These are phyloP conservation scores for Rhodofomes roseus DNA, from an alignment of 1,284 basidiomycete genomes.

Conservation along the genomic window DNA sequence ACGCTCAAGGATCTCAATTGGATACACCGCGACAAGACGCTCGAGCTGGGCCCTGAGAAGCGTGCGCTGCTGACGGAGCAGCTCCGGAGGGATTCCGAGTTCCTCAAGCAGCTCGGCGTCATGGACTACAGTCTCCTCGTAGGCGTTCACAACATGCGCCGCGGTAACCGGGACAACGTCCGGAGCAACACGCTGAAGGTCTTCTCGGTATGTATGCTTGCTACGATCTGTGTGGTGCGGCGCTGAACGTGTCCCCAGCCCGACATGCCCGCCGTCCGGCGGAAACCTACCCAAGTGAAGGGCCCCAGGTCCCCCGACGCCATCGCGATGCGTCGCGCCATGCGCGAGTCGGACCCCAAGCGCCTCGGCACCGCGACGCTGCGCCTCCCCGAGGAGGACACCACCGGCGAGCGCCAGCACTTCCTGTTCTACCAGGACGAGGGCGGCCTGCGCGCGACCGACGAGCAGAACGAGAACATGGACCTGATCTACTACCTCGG, in stretches of 20 bases:
- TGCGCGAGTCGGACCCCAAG: constrained; percentile 82
- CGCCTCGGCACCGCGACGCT: constrained; percentile 57
- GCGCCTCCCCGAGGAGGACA: constrained; percentile 67
- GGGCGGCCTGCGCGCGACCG: constrained; percentile 87
- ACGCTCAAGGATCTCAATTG: constrained; percentile 97
- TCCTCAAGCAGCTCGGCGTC: constrained; percentile 80
- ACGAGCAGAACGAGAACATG: constrained; percentile 74
- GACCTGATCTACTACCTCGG: constrained; percentile 92
- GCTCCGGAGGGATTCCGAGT: constrained; percentile 80
- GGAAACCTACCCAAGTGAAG: constrained; percentile 56
- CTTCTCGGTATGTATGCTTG: constrained; percentile 67
- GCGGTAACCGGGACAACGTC: constrained; percentile 90
- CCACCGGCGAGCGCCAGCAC: constrained; percentile 68
- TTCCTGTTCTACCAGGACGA: constrained; percentile 98
- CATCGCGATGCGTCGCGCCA: constrained; percentile 79
- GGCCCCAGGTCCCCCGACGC: constrained; percentile 66
- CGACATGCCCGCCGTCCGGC: constrained; percentile 50
- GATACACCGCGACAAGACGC: constrained; percentile 75
- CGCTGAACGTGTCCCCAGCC: constrained; percentile 43
- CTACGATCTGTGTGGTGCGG: background rate
- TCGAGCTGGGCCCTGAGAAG: constrained; percentile 95
- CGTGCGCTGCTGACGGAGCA: constrained; percentile 88
- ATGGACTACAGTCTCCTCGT: constrained; percentile 98
- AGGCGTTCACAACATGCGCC: constrained; percentile 88
- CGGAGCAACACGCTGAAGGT: constrained; percentile 88